Percentiles rank a stretch among this genome's conserved stretches.
These are phyloP conservation scores for Amborella trichopoda DNA, from an alignment of 164 flowering plant species.

Conservation along the genomic window DNA sequence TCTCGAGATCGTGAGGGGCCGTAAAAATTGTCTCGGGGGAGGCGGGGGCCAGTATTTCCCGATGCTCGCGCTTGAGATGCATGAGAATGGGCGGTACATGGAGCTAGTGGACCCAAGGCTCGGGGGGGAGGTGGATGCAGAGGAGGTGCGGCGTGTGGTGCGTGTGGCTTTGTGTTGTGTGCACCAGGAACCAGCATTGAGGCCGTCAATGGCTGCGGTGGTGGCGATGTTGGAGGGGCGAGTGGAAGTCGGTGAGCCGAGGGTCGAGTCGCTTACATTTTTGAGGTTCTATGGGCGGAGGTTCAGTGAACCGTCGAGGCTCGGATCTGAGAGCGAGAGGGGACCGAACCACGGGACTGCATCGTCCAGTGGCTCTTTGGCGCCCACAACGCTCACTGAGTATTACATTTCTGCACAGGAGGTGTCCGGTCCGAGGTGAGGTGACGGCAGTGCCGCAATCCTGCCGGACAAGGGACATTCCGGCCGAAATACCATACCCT, in stretches of 20 bases:
- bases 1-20: conserved; percentile 72
- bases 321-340: neutral
- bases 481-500: too few relatives aligned
- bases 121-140: conserved; percentile 40
- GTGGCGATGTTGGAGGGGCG: conserved; percentile 67
- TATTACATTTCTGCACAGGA: conserved; percentile 8
- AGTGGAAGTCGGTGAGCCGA: conserved; percentile 4
- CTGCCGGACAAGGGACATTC: too few relatives aligned
- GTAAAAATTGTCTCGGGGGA: conserved; percentile 45
- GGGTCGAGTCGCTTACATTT: conserved; percentile 11
- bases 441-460: too few relatives aligned
- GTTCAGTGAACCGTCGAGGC: conserved; percentile 2
- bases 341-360: neutral
- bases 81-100: conserved; percentile 57
- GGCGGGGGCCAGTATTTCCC: conserved; percentile 47
- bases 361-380: neutral
- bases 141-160: conserved; percentile 67
- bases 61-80: conserved; percentile 70
- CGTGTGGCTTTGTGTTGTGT: conserved; percentile 75
- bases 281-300: conserved; percentile 11
- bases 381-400: neutral
- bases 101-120: conserved; percentile 73
- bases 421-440: conserved; percentile 11
- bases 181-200: conserved; percentile 67
- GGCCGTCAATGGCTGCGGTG: conserved; percentile 69